Base-by-base conservation (phyloP, 176 grass and related monocot species). In the Avena eriantha region DNA sequence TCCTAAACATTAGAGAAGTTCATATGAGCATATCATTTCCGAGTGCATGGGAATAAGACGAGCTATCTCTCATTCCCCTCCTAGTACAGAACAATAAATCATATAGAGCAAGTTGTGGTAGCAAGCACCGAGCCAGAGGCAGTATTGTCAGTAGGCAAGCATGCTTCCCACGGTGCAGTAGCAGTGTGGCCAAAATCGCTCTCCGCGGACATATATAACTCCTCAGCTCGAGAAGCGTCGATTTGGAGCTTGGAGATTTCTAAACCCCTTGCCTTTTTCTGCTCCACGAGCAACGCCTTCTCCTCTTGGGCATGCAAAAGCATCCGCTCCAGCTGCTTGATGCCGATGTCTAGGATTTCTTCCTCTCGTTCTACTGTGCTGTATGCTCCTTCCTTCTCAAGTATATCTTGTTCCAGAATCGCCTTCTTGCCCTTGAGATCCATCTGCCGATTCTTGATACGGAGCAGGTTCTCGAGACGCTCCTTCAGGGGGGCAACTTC, bases 131-230 rank as follows among this genome's bases (percentile, higher is more conserved):
- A 51, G 0, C 14, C 19, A 26, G n/a, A 41, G 34, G 77, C 77
- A 26, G 36, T 46, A 80, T 59, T 80, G 77, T 63, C 3, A 46
- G 5, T 36, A 46, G 31, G 13, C 29, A 68, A 34, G 12, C 77
- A 46, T 60, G 36, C 61, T 86, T 43, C 61, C 92, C 92, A 93
- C 5, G 75, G 88, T 5, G 85, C 66, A 77, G 79, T 18, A 80
- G 71, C 83, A 16, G 50, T 66, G 35, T 10, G 47, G 22, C 34
- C 8, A 16, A 93, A 88, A 76, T 75, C 59, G 2, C 41, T 9
- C 77, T 86, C 72, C 33, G 10, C 26, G 31, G 60, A 69, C 2
- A 12, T 11, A 8, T 65, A 46, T 29, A 76, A 31, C 21, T 81
- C 51, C 74, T 88, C 88, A 3, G 51, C 69, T 83, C 55, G 67